Conservation (phyloP, 768 basidiomycete genomes). For the Kwoniella dendrophila region DNA sequence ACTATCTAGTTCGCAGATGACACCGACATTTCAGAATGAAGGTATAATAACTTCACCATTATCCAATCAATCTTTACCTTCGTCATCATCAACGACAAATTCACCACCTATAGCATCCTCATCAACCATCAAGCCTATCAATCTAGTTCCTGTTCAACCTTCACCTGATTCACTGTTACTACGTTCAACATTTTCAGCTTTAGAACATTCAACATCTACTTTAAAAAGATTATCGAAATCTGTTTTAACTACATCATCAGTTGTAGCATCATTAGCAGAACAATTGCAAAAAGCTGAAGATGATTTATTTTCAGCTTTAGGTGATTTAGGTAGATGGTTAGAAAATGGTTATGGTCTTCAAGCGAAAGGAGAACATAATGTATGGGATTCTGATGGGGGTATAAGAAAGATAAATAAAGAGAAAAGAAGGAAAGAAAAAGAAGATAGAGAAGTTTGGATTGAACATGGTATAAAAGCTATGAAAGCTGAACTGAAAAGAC, state of each 20-base stretch:
- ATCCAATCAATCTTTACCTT: neutral
- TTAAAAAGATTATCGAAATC: slow-evolving; percentile 44
- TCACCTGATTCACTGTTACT: slow-evolving; percentile 44
- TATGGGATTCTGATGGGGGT: slow-evolving; percentile 39
- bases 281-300: slow-evolving; percentile 48
- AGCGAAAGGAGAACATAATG: slow-evolving; percentile 2
- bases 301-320: slow-evolving; percentile 35
- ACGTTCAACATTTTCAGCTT: slow-evolving; percentile 37
- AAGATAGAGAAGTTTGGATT: slow-evolving; percentile 42
- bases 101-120: neutral
- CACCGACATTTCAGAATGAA: slow-evolving; percentile 14
- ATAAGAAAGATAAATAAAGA: slow-evolving; percentile 34
- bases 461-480: slow-evolving; percentile 33
- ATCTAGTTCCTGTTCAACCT: slow-evolving; percentile 31
- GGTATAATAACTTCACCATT: neutral
- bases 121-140: neutral
- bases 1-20: neutral
- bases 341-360: slow-evolving; percentile 40
- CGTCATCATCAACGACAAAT: neutral
- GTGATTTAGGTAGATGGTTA: slow-evolving; percentile 43
- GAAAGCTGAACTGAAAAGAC: slow-evolving; percentile 41
- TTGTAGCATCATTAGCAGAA: slow-evolving; percentile 27
- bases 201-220: slow-evolving; percentile 38
- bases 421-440: slow-evolving; percentile 40
- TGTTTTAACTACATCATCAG: slow-evolving; percentile 18